phyloP scores from a whole-genome alignment of 2,329 filamentous ascomycete genomes.

The Beauveria sp. region DNA sequence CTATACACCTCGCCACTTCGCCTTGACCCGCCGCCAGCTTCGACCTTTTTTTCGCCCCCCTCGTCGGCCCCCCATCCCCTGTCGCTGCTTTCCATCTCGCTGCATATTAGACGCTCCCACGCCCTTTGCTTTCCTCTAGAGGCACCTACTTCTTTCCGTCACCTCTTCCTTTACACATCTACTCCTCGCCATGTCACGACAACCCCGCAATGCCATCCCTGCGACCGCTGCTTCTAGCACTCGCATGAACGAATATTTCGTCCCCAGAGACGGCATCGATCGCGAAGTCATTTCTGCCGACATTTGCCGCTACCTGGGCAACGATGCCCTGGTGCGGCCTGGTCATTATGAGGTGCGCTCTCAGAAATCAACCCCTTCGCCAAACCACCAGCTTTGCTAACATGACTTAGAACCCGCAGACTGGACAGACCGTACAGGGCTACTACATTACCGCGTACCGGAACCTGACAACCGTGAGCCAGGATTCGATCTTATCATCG shows the following conservation, averaged over 20 bases:
- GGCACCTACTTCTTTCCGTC: background rate
- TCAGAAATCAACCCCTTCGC: background rate
- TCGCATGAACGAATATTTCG: conserved; percentile 71
- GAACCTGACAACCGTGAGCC: conserved; percentile 66
- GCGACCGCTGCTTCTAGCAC: conserved; percentile 30
- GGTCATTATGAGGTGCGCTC: conserved; percentile 62
- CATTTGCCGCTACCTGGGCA: conserved; percentile 76
- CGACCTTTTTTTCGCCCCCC: background rate
- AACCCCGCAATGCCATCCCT: conserved; percentile 29
- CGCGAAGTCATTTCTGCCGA: conserved; percentile 79
- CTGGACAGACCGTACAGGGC: conserved; percentile 55
- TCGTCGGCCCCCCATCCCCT: background rate
- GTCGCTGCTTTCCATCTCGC: background rate
- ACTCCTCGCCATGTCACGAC: conserved; percentile 30
- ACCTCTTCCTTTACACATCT: background rate
- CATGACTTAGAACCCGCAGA: conserved; percentile 41
- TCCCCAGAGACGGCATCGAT: conserved; percentile 72
- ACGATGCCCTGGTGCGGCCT: conserved; percentile 71
- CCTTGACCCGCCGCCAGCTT: background rate
- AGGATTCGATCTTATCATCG: background rate
- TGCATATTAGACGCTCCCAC: conserved; percentile 1
- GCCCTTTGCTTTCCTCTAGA: background rate
- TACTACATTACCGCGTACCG: conserved; percentile 75
- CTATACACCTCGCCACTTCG: conserved; percentile 1
- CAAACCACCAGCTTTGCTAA: background rate